Evolutionary conservation across 352 stramenopile genomes (phyloP).

Genomic region (Phytophthora constricta): DNA sequence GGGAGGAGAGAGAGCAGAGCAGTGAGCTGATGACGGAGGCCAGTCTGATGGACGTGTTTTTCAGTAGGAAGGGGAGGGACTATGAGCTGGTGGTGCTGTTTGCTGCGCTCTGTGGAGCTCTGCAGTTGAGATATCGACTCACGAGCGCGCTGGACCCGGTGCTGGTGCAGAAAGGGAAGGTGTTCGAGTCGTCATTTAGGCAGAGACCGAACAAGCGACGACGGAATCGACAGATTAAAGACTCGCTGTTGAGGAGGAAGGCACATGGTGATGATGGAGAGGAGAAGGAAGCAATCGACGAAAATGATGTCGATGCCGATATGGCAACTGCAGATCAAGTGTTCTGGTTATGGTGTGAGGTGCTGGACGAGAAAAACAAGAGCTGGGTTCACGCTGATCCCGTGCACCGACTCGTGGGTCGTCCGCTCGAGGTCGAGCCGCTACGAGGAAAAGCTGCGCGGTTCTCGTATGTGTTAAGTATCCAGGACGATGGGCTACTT

Average conservation of each 20-base stretch:
- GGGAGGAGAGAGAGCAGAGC: conserved; percentile 4
- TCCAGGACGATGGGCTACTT: conserved; percentile 54
- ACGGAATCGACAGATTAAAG: conserved; percentile 17
- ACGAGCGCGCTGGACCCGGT: conserved; percentile 60
- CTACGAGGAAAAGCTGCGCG: conserved; percentile 52
- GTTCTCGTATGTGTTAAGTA: conserved; percentile 70
- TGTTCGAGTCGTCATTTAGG: conserved; percentile 47
- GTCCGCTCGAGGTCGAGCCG: conserved; percentile 55
- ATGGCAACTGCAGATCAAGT: conserved; percentile 15
- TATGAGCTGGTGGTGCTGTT: conserved; percentile 72
- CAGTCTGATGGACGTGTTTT: conserved; percentile 65
- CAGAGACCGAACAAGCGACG: conserved; percentile 33
- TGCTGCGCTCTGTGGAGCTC: conserved; percentile 59
- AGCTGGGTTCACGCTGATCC: conserved; percentile 73
- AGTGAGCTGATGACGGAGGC: conserved; percentile 49
- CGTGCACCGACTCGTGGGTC: conserved; percentile 50
- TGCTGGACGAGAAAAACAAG: conserved; percentile 55
- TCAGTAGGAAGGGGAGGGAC: conserved; percentile 42
- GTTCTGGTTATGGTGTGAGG: conserved; percentile 74
- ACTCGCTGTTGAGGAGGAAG: conserved; percentile 28
- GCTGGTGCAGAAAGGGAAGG: conserved; percentile 50
- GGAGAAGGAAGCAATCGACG: conserved; percentile 15
- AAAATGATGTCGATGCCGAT: conserved; percentile 13
- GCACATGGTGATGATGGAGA: conserved; percentile 11
- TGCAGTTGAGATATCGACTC: conserved; percentile 62